These are phyloP conservation scores for Shiraia bambusicola DNA, from an alignment of 2,329 filamentous ascomycete genomes.

Conservation along the genomic window DNA sequence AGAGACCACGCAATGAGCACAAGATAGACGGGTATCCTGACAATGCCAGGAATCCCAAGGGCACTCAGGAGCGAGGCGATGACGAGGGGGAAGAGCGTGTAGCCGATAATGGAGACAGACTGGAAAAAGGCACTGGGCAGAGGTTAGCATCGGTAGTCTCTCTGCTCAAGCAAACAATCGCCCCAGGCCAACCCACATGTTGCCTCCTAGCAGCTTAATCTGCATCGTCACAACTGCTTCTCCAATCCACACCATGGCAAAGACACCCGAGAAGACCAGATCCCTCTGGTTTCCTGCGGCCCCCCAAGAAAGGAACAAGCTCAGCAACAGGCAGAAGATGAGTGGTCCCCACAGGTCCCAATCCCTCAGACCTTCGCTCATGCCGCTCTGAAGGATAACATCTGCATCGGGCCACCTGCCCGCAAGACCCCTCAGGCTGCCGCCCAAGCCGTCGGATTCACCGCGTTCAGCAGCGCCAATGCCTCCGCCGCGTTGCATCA, in stretches of 20 bases:
- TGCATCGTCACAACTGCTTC: conserved; percentile 97
- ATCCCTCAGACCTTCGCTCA: conserved; percentile 88
- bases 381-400: conserved; percentile 65
- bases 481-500: conserved; percentile 61
- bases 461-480: conserved; percentile 60
- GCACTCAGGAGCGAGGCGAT: conserved; percentile 89
- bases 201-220: conserved; percentile 93
- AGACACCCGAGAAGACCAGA: conserved; percentile 91
- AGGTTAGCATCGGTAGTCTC: conserved; percentile 37
- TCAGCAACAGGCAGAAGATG: conserved; percentile 88
- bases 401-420: conserved; percentile 70
- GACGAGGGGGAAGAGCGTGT: conserved; percentile 95
- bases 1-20: conserved; percentile 89
- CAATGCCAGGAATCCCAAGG: conserved; percentile 73
- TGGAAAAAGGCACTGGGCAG: conserved; percentile 88
- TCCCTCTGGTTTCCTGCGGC: conserved; percentile 80
- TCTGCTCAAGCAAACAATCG: background rate
- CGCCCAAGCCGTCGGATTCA: conserved; percentile 49
- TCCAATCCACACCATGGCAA: conserved; percentile 94
- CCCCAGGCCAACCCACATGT: conserved; percentile 70
- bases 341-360: conserved; percentile 99
- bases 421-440: conserved; percentile 56
- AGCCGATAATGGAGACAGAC: conserved; percentile 96
- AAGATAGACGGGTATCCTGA: conserved; percentile 86
- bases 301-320: conserved; percentile 81